phyloP scores from a whole-genome alignment of 768 basidiomycete genomes.

The Suillus decipiens region DNA sequence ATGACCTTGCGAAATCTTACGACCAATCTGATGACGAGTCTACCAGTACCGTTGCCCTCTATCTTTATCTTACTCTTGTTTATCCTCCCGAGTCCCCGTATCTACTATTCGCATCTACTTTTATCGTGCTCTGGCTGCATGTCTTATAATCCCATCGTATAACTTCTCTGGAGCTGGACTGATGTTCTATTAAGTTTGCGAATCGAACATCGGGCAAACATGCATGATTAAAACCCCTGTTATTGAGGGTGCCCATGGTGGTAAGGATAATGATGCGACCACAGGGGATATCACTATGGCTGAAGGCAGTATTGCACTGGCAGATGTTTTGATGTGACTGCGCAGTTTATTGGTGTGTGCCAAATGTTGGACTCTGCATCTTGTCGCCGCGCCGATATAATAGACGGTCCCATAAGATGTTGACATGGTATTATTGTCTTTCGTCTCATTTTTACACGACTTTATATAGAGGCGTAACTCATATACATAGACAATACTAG shows the following conservation, averaged over 20 bases:
- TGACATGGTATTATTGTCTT: too few relatives aligned
- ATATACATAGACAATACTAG: too few relatives aligned
- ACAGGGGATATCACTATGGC: background rate
- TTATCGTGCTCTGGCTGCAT: background rate
- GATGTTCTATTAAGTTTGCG: background rate
- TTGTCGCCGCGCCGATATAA: too few relatives aligned
- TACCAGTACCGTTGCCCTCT: conserved; percentile 20
- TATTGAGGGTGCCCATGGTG: background rate
- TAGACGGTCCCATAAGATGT: too few relatives aligned
- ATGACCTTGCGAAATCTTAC: too few relatives aligned
- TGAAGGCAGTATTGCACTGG: too few relatives aligned
- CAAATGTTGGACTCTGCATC: too few relatives aligned
- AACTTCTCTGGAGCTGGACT: background rate
- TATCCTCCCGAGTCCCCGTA: background rate
- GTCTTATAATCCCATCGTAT: background rate
- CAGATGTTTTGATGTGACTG: too few relatives aligned
- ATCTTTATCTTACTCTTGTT: conserved; percentile 28
- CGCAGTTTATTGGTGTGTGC: too few relatives aligned
- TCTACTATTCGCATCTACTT: conserved; percentile 6
- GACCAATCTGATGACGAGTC: conserved; percentile 15
- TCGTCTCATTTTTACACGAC: too few relatives aligned
- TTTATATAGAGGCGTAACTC: too few relatives aligned
- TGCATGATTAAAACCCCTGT: background rate
- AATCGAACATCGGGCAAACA: background rate
- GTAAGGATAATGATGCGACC: too few relatives aligned